Evolutionary conservation across 106 monocot genomes (phyloP).

Genomic region (Narthecium ossifragum): DNA sequence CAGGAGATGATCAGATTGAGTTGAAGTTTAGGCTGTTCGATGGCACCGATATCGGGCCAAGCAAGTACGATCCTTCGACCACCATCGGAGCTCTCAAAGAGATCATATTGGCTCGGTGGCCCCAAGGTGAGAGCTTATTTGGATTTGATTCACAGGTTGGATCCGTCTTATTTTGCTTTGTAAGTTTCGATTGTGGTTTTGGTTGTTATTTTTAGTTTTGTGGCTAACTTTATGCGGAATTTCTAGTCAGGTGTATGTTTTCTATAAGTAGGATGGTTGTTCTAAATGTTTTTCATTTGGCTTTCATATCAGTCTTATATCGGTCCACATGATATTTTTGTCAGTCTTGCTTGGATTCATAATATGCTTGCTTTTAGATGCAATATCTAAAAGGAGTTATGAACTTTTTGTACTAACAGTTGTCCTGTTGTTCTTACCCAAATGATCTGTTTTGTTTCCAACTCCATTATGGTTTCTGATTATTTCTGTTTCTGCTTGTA

Average conservation of each 20-base stretch:
- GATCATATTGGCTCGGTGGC: conserved; percentile 40
- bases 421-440: no score
- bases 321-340: no score
- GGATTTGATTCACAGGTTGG: background rate
- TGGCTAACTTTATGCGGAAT: background rate
- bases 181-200: background rate
- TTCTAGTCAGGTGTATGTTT: background rate
- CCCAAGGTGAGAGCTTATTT: conserved; percentile 36
- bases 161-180: background rate
- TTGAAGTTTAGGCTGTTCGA: conserved; percentile 64
- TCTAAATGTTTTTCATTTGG: background rate
- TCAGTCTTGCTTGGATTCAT: no score
- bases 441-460: no score
- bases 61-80: conserved; percentile 42
- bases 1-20: conserved; percentile 32
- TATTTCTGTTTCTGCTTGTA: no score
- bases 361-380: no score
- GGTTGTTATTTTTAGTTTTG: background rate
- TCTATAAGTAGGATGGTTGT: background rate
- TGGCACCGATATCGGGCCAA: conserved; percentile 61
- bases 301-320: no score
- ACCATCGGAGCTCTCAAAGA: conserved; percentile 55
- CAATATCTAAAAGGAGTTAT: no score
- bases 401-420: no score
- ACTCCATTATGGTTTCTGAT: no score